Percentiles rank a stretch among this genome's conserved stretches.
Evolutionary conservation across 225 moss, liverwort and hornwort genomes (phyloP).

Genomic region (Climacium dendroides): DNA sequence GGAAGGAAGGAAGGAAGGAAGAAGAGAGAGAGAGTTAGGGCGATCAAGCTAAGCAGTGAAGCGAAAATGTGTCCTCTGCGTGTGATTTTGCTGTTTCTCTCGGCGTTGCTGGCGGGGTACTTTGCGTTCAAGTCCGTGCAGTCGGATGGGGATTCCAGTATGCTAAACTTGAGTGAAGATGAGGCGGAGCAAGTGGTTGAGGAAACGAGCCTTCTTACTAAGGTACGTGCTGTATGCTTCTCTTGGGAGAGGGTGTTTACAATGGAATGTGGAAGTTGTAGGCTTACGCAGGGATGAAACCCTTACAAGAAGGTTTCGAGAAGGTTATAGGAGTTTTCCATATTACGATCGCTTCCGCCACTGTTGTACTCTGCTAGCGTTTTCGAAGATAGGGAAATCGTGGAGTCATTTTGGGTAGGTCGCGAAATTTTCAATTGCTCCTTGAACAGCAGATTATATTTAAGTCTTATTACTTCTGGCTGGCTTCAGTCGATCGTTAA

Average conservation of each 20-base stretch:
- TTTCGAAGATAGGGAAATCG: not conserved
- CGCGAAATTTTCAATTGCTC: not conserved
- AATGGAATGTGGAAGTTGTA: not conserved
- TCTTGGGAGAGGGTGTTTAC: not conserved
- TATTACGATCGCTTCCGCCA: not conserved
- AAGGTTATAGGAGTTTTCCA: not conserved
- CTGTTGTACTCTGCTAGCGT: not conserved
- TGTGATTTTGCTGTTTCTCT: conserved; percentile 36
- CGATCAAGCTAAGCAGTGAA: not conserved
- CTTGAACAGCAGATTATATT: not conserved
- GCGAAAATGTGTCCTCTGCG: conserved; percentile 47
- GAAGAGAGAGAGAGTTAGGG: too few relatives aligned
- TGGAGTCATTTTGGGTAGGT: not conserved
- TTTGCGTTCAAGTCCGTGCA: conserved; percentile 29
- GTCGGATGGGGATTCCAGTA: not conserved
- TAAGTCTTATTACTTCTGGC: not conserved
- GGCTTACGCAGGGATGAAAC: not conserved
- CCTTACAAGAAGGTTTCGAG: not conserved
- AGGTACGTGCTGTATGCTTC: not conserved
- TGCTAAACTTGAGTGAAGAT: not conserved
- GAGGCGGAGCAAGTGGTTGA: conserved; percentile 8
- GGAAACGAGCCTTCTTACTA: not conserved
- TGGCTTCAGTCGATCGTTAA: not conserved
- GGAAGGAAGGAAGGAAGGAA: not conserved
- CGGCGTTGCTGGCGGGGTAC: conserved; percentile 44